Base-by-base conservation (phyloP, 345 rosid genomes). In the Bretschneidera sinensis region DNA sequence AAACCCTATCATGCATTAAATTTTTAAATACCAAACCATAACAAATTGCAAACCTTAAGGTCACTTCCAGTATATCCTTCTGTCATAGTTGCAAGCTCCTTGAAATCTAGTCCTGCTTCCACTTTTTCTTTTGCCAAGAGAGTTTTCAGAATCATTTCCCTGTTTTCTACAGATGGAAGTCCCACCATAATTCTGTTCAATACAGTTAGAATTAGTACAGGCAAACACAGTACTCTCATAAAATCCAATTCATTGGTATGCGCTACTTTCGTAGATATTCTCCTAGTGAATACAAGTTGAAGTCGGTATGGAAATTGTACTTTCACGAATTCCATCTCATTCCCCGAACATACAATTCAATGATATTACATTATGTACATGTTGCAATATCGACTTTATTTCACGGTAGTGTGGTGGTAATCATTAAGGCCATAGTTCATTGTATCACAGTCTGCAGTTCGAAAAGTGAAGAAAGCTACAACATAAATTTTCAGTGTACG, bases 31-130 rank as follows among this genome's bases (percentile, higher is more conserved):
- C 33, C 10, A 39, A 39, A 17, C 22, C 25, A 33, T n/a, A 58
- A n/a, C n/a, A n/a, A n/a, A 43, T 3, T 17, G 0, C 55, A 15
- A 61, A 87, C 97, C 91, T 90, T 90, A 4, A 90, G 91, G 74
- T 87, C 95, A 48, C 97, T 90, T 76, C 97, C 97, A 20, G 83
- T 74, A 63, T 76, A 87, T 20, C 97, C 97, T 28, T 87, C 96
- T 55, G 97, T 87, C 83, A 90, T 64, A 25, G 76, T 66, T 0
- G 91, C 92, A 24, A 87, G 79, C 79, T 87, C 96, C 75, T 82
- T 91, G 67, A 76, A 83, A 57, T 79, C 78, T 52, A 91, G 68
- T 62, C 84, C 83, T n/a, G n/a, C n/a, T 16, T 78, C 85, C 1
- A 79, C 82, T 73, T 71, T 84, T 71, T 87, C 97, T 65, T 91